A percentile compares a stretch with the other conserved stretches of the same genome.
These are phyloP conservation scores for Podila minutissima DNA, from an alignment of 192 early-diverging fungal genomes.

Conservation along the genomic window DNA sequence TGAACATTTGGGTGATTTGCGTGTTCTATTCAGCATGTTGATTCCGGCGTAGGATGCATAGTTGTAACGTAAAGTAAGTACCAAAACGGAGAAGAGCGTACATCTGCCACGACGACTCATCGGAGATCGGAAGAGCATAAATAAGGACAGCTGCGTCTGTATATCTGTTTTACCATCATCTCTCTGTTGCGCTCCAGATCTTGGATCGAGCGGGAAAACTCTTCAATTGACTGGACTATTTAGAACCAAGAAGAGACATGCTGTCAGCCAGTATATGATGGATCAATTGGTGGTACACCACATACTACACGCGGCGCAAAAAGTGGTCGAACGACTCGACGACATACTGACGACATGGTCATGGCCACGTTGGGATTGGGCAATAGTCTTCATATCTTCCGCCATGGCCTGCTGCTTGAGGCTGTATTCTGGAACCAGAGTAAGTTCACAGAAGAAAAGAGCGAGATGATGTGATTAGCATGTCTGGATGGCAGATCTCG, in stretches of 20 bases:
- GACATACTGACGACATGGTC: conserved; percentile 47
- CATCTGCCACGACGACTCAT: no score
- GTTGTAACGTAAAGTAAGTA: not conserved
- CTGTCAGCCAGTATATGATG: not conserved
- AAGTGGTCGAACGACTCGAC: not conserved
- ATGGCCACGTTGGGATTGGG: conserved; percentile 61
- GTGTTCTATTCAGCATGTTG: conserved; percentile 52
- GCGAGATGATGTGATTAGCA: conserved; percentile 1
- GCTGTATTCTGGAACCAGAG: conserved; percentile 51
- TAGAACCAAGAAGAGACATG: not conserved
- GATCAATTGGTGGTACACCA: not conserved
- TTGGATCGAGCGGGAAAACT: conserved; percentile 61
- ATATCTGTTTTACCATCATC: conserved; percentile 56
- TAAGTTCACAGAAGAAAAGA: not conserved
- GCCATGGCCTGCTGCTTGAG: conserved; percentile 62
- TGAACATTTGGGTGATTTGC: conserved; percentile 75
- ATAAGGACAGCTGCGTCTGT: not conserved
- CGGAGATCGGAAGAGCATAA: not conserved
- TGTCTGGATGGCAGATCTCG: no score
- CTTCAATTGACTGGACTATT: conserved; percentile 58
- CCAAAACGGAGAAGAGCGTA: no score
- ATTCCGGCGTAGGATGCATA: not conserved
- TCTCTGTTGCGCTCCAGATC: conserved; percentile 64
- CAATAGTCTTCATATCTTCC: conserved; percentile 60
- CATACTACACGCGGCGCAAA: not conserved